Percentiles rank a stretch among this genome's conserved stretches.
Evolutionary conservation across 2,329 filamentous ascomycete genomes (phyloP).

Genomic region (Cercospora zeina): DNA sequence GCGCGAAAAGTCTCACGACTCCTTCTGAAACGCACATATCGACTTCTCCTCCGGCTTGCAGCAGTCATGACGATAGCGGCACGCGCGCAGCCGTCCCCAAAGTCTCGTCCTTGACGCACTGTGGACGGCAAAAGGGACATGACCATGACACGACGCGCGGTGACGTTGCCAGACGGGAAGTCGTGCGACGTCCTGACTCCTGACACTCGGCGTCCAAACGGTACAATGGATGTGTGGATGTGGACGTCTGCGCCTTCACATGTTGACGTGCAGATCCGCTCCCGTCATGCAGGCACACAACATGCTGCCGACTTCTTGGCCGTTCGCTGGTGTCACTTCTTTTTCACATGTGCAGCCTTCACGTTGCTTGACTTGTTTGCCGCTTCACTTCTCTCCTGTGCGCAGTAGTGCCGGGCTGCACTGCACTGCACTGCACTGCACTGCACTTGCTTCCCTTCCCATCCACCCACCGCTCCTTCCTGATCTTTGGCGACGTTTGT

Average conservation of each 20-base stretch:
- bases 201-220: slow-evolving; percentile 9
- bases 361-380: not conserved
- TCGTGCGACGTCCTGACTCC: not conserved
- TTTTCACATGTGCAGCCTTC: not conserved
- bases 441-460: not conserved
- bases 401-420: slow-evolving; percentile 8
- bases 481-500: not conserved
- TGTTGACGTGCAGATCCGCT: not conserved
- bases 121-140: not conserved
- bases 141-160: not conserved
- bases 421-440: slow-evolving; percentile 7
- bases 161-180: not conserved
- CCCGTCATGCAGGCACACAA: not conserved
- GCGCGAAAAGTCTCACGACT: not conserved
- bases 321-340: slow-evolving; percentile 6
- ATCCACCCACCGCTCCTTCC: not conserved
- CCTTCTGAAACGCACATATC: not conserved
- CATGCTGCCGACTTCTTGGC: slow-evolving; percentile 13
- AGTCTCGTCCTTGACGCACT: not conserved
- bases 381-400: not conserved
- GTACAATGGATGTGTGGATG: too few relatives aligned
- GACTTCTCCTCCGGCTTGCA: slow-evolving; percentile 1
- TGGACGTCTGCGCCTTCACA: too few relatives aligned
- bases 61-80: not conserved
- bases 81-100: too few relatives aligned